These are phyloP conservation scores for Microthlaspi erraticum DNA, from an alignment of 345 rosid genomes.

Conservation along the genomic window DNA sequence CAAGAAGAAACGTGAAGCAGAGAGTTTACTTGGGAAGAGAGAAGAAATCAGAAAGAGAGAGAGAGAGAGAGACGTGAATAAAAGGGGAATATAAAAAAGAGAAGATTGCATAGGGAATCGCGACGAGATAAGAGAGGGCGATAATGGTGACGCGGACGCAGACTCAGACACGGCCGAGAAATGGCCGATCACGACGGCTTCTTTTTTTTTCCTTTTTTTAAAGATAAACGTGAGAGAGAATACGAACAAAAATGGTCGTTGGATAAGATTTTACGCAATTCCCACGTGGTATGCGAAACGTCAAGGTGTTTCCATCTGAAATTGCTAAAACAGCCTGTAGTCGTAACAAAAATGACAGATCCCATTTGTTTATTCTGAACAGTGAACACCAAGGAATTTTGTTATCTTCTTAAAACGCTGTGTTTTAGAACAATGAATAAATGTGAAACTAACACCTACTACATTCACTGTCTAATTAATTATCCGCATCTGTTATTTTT, in stretches of 20 bases:
- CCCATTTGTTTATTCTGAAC: not conserved
- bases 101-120: slow-evolving; percentile 40
- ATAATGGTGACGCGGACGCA: slow-evolving; percentile 39
- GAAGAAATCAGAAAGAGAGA: slow-evolving; percentile 4
- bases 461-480: slow-evolving; percentile 25
- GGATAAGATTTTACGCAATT: slow-evolving; percentile 42
- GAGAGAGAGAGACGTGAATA: slow-evolving; percentile 6
- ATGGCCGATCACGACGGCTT: slow-evolving; percentile 44
- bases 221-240: slow-evolving; percentile 15
- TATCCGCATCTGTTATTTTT: not conserved
- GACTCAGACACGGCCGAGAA: slow-evolving; percentile 35
- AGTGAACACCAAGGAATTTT: not conserved
- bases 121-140: slow-evolving; percentile 42
- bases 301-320: not conserved
- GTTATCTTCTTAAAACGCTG: slow-evolving; percentile 1
- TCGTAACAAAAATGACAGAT: not conserved
- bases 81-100: not conserved
- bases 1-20: slow-evolving; percentile 42
- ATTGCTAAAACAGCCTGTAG: slow-evolving; percentile 2
- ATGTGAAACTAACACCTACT: slow-evolving; percentile 15
- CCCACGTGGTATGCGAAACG: slow-evolving; percentile 25
- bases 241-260: slow-evolving; percentile 1
- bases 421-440: slow-evolving; percentile 6
- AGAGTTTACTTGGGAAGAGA: slow-evolving; percentile 37
- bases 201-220: slow-evolving; percentile 7